A percentile compares a stretch with the other conserved stretches of the same genome.
Evolutionary conservation across 2,329 filamentous ascomycete genomes (phyloP).

Genomic region (Aspergillus sp.): DNA sequence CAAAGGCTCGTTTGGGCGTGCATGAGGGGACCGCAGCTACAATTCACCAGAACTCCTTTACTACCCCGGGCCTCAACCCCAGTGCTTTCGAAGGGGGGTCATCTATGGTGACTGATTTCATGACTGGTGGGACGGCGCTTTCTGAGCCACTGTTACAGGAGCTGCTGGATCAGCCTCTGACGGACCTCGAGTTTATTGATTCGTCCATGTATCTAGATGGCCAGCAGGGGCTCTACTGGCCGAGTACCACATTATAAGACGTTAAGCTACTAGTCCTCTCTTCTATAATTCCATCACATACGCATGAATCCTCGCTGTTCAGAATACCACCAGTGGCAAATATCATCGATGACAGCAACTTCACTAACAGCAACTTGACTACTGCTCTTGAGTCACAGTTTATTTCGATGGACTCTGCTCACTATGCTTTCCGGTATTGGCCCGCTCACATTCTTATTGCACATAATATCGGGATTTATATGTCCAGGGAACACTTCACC

Average conservation of each 20-base stretch:
- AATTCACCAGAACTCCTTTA: background rate
- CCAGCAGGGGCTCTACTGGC: background rate
- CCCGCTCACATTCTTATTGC: background rate
- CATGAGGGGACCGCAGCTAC: background rate
- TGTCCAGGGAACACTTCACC: background rate
- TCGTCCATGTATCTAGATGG: background rate
- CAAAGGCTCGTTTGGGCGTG: background rate
- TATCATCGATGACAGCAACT: too few species aligned
- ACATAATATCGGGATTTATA: background rate
- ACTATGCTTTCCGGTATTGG: background rate
- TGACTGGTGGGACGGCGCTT: background rate
- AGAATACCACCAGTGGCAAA: too few species aligned
- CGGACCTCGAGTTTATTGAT: background rate
- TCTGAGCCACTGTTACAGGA: background rate
- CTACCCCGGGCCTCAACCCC: background rate
- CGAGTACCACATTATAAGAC: background rate
- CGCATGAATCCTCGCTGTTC: too few species aligned
- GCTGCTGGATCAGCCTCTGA: background rate
- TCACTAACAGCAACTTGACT: too few species aligned
- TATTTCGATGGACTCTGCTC: too few species aligned
- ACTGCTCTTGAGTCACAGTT: too few species aligned
- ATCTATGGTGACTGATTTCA: background rate
- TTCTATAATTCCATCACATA: too few species aligned
- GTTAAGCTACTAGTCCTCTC: too few species aligned
- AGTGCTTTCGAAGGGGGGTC: background rate